These are phyloP conservation scores for Cornus kousa DNA, from an alignment of 148 eudicot genomes.

Conservation along the genomic window DNA sequence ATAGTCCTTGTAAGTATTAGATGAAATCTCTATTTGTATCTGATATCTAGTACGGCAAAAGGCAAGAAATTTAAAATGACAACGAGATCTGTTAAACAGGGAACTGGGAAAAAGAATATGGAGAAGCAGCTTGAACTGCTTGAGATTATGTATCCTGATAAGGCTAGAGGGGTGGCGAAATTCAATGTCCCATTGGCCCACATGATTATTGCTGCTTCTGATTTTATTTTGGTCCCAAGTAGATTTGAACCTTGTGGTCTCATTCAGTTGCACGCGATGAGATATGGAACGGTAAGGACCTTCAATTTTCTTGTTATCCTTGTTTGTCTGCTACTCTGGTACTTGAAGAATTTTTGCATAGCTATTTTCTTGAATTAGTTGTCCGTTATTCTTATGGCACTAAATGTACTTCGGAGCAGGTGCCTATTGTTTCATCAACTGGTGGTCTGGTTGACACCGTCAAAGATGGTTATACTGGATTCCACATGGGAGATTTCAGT, in stretches of 20 bases:
- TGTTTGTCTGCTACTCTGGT: neutral
- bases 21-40: neutral
- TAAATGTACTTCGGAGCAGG: slow-evolving; percentile 29
- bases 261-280: slow-evolving; percentile 89
- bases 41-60: neutral
- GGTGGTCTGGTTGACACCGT: slow-evolving; percentile 95
- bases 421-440: slow-evolving; percentile 91
- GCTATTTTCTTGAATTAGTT: neutral
- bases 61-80: neutral
- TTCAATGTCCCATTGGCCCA: slow-evolving; percentile 83
- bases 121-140: slow-evolving; percentile 72
- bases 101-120: slow-evolving; percentile 84
- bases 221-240: slow-evolving; percentile 80
- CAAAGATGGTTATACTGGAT: slow-evolving; percentile 87
- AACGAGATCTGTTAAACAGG: slow-evolving; percentile 34
- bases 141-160: slow-evolving; percentile 63
- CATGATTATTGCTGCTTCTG: slow-evolving; percentile 85
- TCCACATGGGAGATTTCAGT: slow-evolving; percentile 88
- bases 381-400: neutral
- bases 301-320: neutral
- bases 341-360: neutral
- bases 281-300: slow-evolving; percentile 77
- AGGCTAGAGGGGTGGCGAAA: slow-evolving; percentile 86
- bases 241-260: slow-evolving; percentile 99
- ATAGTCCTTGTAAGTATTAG: slow-evolving; percentile 64